phyloP scores from a whole-genome alignment of 345 rosid genomes.

The Nasturtium officinale region DNA sequence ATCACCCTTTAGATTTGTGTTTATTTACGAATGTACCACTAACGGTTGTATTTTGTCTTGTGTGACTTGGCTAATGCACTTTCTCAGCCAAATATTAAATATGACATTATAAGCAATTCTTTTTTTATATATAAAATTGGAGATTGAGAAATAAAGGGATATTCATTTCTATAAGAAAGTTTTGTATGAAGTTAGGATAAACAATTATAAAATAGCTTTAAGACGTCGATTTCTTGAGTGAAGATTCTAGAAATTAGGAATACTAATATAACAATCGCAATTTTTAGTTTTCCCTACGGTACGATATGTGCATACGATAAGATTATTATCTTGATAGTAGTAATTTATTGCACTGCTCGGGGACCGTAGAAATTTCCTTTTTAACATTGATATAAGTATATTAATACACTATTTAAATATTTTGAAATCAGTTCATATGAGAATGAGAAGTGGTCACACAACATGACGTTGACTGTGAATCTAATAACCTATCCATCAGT shows the following conservation, averaged over 20 bases:
- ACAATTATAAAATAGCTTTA: neutral
- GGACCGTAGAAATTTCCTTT: neutral
- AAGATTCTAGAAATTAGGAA: neutral
- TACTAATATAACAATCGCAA: neutral
- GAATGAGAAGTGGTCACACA: constrained; percentile 35
- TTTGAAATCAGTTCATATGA: constrained; percentile 28
- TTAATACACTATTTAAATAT: neutral
- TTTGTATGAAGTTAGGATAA: neutral
- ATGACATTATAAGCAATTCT: too few relatives aligned
- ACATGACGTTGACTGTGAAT: constrained; percentile 44
- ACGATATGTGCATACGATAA: neutral
- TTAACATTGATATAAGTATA: constrained; percentile 5
- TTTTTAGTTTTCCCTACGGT: neutral
- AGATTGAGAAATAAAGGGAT: neutral
- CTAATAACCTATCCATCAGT: constrained; percentile 12
- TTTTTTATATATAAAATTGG: too few relatives aligned
- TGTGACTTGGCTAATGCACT: constrained; percentile 20
- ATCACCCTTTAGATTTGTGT: constrained; percentile 6
- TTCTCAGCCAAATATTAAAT: constrained; percentile 7
- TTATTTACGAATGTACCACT: constrained; percentile 48
- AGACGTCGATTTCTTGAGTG: neutral
- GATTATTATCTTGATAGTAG: neutral
- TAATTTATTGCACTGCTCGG: neutral
- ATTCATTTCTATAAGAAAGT: neutral
- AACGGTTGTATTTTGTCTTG: constrained; percentile 53